These are phyloP conservation scores for Scheffersomyces lignosus DNA, from an alignment of 805 yeast species.

Conservation along the genomic window DNA sequence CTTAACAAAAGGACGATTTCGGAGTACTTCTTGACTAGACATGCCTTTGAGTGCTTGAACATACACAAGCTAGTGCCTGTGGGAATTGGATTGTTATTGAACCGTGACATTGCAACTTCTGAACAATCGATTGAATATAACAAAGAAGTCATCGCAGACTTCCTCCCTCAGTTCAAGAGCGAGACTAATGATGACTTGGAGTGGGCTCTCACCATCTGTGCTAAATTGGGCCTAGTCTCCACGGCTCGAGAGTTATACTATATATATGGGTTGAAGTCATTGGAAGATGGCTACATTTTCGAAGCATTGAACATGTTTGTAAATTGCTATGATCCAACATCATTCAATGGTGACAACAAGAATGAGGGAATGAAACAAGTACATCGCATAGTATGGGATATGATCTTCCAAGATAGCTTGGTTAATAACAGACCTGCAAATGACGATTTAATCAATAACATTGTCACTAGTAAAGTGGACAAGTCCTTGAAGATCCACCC, in stretches of 20 bases:
- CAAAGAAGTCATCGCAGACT: constrained; percentile 48
- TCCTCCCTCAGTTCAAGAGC: constrained; percentile 60
- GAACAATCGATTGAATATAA: constrained; percentile 34
- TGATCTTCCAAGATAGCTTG: constrained; percentile 60
- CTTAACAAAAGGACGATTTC: constrained; percentile 40
- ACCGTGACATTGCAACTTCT: constrained; percentile 44
- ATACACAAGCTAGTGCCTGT: constrained; percentile 59
- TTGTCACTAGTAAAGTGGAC: constrained; percentile 39
- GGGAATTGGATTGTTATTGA: constrained; percentile 62
- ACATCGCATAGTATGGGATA: constrained; percentile 56
- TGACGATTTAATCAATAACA: constrained; percentile 56
- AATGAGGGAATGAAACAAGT: constrained; percentile 42
- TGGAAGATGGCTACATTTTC: constrained; percentile 54
- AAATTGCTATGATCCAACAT: constrained; percentile 53
- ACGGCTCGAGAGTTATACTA: constrained; percentile 58
- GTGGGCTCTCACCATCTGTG: constrained; percentile 75
- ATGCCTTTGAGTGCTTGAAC: constrained; percentile 55
- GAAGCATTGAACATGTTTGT: constrained; percentile 68
- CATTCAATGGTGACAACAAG: constrained; percentile 12
- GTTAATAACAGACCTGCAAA: constrained; percentile 51
- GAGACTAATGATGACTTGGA: constrained; percentile 74
- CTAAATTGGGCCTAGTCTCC: constrained; percentile 58
- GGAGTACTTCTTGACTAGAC: constrained; percentile 54
- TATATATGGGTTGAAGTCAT: constrained; percentile 46
- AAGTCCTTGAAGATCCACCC: constrained; percentile 46